Evolutionary conservation across 306 rosid species (phyloP), one percentile per base, ranked within the genome.

Genomic region (Lathyrus sativus): DNA sequence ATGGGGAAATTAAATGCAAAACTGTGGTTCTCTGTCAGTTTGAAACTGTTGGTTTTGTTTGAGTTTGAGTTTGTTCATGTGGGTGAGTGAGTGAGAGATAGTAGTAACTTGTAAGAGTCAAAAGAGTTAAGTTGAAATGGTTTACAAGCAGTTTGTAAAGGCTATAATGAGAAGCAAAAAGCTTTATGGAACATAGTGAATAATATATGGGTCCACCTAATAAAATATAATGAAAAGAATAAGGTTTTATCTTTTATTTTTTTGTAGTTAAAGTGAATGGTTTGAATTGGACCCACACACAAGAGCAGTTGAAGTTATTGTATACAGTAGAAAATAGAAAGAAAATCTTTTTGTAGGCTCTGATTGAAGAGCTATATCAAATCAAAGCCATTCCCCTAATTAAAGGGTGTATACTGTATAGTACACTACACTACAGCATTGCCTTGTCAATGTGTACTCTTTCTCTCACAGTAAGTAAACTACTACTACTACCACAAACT

Each of bases 241-340:
- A 37, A 11, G 3, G 15, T 18, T 48, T 9, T 14, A 22, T 22
- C 24, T 22, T 22, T 22, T 1, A 1, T 4, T 45, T 5, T 45
- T 48, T 14, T 48, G 10, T 19, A 51, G 28, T 51, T 51, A 51
- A 51, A 91, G 91, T 85, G 76, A 65, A 79, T 57, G 71, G 54
- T 76, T 73, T 70, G 96, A 48, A 71, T 70, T 63, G 96, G 85
- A 11, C 88, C 91, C 80, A 82, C 80, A 82, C 81, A 28, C 48
- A 70, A 10, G 39, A 14, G n/a, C 45, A 44, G 58, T 54, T 61
- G 48, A 62, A 62, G 61, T 26, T 51, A 51, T 39, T 39, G 35
- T 39, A 22, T 66, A 65, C 80, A 68, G 59, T 53, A 78, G 71
- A 83, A 75, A 38, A 74, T 37, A 81, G 86, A 43, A 43, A 58